Base-by-base conservation (phyloP, 2,329 filamentous ascomycete genomes). In the Trichoderma sp. region DNA sequence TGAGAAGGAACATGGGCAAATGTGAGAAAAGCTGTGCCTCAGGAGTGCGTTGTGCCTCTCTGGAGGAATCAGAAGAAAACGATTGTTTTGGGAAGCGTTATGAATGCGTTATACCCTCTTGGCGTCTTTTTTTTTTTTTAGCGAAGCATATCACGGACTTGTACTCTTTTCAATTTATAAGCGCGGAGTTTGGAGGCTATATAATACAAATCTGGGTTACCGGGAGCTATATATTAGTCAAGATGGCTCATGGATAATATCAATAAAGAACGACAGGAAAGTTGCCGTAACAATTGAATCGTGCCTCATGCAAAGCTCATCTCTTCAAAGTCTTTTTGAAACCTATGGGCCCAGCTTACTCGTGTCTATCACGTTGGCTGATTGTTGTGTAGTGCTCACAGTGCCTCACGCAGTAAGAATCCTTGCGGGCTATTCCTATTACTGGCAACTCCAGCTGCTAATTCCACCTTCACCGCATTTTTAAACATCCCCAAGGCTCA, bases 91-190 rank as follows among this genome's bases (percentile, higher is more conserved):
- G 58, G 57, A 55, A 55, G 57, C 57, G 47, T 56, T 29, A 61
- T 55, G 65, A 61, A 31, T 62, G 53, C 58, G 49, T 49, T 59
- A 58, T 67, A 49, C 40, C 40, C 53, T 58, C 24, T 49, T 55
- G 58, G 53, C 53, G 52, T 33, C 31, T 66, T 66, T 24, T 6
- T 33, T 6, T 33, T 49, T 56, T 65, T 57, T 59, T 31, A 67
- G 63, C 63, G 49, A 56, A 67, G 63, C 63, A 67, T 67, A 35
- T 52, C 14, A 47, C 33, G 63, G 63, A 58, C 49, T 68, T 68
- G 2, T n/a, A 40, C 33, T 27, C 14, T 62, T 53, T 53, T 68
- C 24, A 16, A 29, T 40, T 62, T 57, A 5, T 21, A 37, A 62
- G 66, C 58, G 58, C 33, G 66, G 59, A 57, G 66, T 62, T 62